phyloP scores from a whole-genome alignment of 192 early-diverging fungal species.

The Rhizophagus sp. region DNA sequence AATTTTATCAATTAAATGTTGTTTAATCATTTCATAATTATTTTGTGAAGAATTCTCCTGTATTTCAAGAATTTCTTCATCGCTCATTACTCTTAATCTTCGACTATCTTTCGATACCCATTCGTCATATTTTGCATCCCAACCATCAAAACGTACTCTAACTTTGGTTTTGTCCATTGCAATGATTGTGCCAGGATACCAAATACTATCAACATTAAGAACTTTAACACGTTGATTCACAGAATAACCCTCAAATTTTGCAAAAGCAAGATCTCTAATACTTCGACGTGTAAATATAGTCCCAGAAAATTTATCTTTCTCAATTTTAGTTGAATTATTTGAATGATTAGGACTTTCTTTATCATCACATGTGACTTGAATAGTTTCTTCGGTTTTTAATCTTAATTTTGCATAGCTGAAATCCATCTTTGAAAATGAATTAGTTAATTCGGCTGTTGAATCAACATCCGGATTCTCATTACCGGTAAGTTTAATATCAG shows the following conservation, averaged over 20 bases:
- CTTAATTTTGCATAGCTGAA: not conserved
- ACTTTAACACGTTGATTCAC: conserved; percentile 44
- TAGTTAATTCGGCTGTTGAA: not conserved
- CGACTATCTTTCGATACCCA: conserved; percentile 52
- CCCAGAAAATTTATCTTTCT: not conserved
- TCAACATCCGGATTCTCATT: not conserved
- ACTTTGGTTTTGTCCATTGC: conserved; percentile 42
- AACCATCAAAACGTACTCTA: conserved; percentile 50
- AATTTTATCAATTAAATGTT: not conserved
- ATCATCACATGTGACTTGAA: not conserved
- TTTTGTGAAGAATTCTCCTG: not conserved
- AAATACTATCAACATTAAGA: conserved; percentile 42
- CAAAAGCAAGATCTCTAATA: not conserved
- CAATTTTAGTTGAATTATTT: not conserved
- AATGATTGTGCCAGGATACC: conserved; percentile 48
- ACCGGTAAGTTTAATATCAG: not conserved
- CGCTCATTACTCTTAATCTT: conserved; percentile 34
- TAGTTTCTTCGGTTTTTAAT: not conserved
- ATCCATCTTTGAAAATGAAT: not conserved
- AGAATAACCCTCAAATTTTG: conserved; percentile 34
- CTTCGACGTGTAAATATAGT: not conserved
- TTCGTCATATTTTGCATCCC: conserved; percentile 51
- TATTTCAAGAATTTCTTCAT: conserved; percentile 22
- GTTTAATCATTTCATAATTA: not conserved
- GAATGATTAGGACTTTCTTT: not conserved